Base-by-base conservation (phyloP, 2,329 filamentous ascomycete species). In the Blumeriella jaapii region DNA sequence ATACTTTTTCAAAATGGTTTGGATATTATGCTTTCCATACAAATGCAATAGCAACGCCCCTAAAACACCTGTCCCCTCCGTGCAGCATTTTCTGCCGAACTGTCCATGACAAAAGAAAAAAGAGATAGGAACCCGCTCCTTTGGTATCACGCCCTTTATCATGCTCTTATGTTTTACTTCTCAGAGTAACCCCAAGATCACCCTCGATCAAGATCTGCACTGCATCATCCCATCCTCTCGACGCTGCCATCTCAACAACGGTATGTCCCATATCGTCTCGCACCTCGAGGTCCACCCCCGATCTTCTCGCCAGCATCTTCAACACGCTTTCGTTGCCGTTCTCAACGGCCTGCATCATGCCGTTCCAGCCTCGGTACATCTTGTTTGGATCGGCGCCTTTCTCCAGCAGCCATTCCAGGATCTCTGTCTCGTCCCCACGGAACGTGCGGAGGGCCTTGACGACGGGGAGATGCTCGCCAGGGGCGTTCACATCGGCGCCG, bases 381-480 rank as follows among this genome's bases (percentile, higher is more conserved):
- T 71, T 69, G 58, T 82, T 82, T 30, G 77, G 73, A 48, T 82
- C 74, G 1, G 74, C 78, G 7, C 78, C 77, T 40, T 68, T 64
- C 8, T 65, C 66, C 6, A 82, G 63, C 5, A 82, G 62, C 58
- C 77, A 62, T 53, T 76, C 67, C 19, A 82, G 63, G 36, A 78
- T 71, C 25, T 72, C 67, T 0, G 68, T 66, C 45, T 79, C 68
- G 20, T 65, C 61, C 6, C 64, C 63, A 35, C 67, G 61, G 47
- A 69, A 69, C 14, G 73, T 62, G 3, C 77, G 68, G 28, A 82
- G 64, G 2, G 78, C 73, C 56, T 82, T 82, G 54, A 82, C 75
- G 34, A 82, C 67, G 6, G 78, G 78, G 8, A 82, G 59, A 55
- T 82, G 78, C 60, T 82, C 78, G 13, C 78, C 78, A 0, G 78